phyloP scores from a whole-genome alignment of 805 yeast species.

The Metahyphopichia silvanorum region DNA sequence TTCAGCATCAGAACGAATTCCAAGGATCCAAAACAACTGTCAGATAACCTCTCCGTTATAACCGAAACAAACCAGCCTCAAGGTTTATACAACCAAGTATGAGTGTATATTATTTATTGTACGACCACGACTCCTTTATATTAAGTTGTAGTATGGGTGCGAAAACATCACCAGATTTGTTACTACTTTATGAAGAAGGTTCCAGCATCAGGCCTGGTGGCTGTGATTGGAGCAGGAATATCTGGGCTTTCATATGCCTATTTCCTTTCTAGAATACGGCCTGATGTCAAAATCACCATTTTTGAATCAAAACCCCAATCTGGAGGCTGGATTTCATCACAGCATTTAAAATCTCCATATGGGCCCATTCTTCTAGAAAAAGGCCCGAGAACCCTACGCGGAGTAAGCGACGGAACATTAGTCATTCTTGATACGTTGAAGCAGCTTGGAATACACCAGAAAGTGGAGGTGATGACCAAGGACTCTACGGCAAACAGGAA shows the following conservation, averaged over 20 bases:
- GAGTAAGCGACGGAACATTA: constrained; percentile 74
- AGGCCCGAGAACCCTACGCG: constrained; percentile 90
- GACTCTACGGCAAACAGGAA: constrained; percentile 67
- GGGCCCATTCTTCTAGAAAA: constrained; percentile 54
- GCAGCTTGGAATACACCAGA: constrained; percentile 45
- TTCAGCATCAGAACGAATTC: constrained; percentile 1
- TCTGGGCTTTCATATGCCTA: constrained; percentile 78
- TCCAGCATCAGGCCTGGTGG: constrained; percentile 46
- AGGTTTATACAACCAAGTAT: constrained; percentile 17
- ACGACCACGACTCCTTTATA: too few species aligned
- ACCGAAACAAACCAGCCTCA: constrained; percentile 13
- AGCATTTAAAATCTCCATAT: constrained; percentile 21
- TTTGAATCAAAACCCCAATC: constrained; percentile 52
- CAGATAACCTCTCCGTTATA: constrained; percentile 21
- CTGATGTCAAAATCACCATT: constrained; percentile 65
- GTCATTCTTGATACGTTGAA: constrained; percentile 59
- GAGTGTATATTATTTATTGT: too few species aligned
- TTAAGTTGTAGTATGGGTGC: too few species aligned
- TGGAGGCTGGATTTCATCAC: constrained; percentile 81
- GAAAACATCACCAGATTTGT: constrained; percentile 2
- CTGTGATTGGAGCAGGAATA: constrained; percentile 84
- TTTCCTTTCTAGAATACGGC: constrained; percentile 66
- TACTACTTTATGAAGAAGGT: too few species aligned
- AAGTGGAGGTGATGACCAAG: constrained; percentile 57
- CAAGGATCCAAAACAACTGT: constrained; percentile 11